phyloP scores from a whole-genome alignment of 345 rosid species.

The Aurinia saxatilis region DNA sequence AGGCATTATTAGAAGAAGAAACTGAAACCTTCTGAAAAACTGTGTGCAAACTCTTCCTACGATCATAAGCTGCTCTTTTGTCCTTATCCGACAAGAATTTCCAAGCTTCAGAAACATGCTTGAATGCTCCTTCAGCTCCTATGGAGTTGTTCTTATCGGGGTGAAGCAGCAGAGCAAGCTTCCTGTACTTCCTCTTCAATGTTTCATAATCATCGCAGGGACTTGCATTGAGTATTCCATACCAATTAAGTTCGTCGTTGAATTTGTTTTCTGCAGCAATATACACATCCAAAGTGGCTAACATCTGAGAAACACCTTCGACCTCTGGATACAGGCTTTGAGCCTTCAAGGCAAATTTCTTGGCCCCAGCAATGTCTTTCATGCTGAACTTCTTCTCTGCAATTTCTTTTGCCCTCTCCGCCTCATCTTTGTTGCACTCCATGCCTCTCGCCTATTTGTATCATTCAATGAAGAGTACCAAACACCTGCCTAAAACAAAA shows the following conservation, averaged over 20 bases:
- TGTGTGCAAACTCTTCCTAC: constrained; percentile 32
- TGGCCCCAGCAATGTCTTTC: constrained; percentile 48
- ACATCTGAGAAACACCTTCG: constrained; percentile 50
- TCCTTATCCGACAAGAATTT: constrained; percentile 63
- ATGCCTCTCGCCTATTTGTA: constrained; percentile 20
- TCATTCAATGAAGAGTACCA: constrained; percentile 5
- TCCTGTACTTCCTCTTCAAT: constrained; percentile 52
- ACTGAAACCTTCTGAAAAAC: constrained; percentile 34
- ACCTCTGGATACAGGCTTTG: constrained; percentile 54
- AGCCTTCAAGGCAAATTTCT: constrained; percentile 64
- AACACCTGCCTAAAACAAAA: not conserved
- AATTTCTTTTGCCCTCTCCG: constrained; percentile 55
- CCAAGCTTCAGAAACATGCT: constrained; percentile 58
- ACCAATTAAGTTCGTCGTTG: constrained; percentile 49
- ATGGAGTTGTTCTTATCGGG: constrained; percentile 61
- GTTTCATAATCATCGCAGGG: constrained; percentile 49
- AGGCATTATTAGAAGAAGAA: constrained; percentile 37
- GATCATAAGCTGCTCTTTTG: constrained; percentile 51
- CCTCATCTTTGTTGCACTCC: constrained; percentile 74
- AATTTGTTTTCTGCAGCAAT: constrained; percentile 41
- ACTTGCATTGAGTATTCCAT: constrained; percentile 44
- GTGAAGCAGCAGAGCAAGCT: constrained; percentile 58
- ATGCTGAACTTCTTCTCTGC: constrained; percentile 53
- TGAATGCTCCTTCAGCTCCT: constrained; percentile 73
- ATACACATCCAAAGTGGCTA: constrained; percentile 47